Evolutionary conservation across 1,284 basidiomycete species (phyloP), one percentile per base, ranked within the genome.

Genomic region (Pulveroboletus sp.): DNA sequence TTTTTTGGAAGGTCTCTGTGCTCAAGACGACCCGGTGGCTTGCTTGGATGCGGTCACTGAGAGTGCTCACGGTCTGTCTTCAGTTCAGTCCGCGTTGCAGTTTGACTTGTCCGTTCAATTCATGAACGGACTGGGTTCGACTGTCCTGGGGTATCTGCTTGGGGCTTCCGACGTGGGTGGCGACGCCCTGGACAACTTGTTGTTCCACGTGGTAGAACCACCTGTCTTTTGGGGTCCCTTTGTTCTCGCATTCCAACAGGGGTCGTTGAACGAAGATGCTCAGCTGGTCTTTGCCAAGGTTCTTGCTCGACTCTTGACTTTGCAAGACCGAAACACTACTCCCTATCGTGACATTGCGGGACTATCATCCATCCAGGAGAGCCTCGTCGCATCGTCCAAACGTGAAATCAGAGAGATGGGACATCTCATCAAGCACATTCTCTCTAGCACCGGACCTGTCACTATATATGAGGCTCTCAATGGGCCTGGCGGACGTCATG

Each of bases 401-500:
- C 50, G 53, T 6, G 73, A 75, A 12, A 65, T 76, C 9, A 70
- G 76, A 20, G 63, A 66, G 7, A 61, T 74, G 8, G 81, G 73
- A 1, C 62, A 76, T 26, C 76, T 78, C 49, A 77, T 84, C 61
- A 75, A 81, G 56, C 70, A 78, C 44, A 65, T 80, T 28, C 64
- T 73, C 33, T 61, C 65, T 31, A 47, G 78, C 18, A 31, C 22
- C 36, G 54, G 57, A 35, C 48, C 63, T 25, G 51, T 50, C n/a
- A 43, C 48, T 3, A 10, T 24, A 18, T 47, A 58, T 35, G 54
- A 61, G 6, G 53, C 56, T 29, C 56, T 53, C 18, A 60, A 62
- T 39, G 72, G 67, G 4, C 77, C 85, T 3, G 85, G 86, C 0
- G 85, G 85, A 3, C 75, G 86, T 3, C 86, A 88, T 56, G 84